Evolutionary conservation across 257 asterid genomes (phyloP).

Genomic region (Hygrophila difformis): DNA sequence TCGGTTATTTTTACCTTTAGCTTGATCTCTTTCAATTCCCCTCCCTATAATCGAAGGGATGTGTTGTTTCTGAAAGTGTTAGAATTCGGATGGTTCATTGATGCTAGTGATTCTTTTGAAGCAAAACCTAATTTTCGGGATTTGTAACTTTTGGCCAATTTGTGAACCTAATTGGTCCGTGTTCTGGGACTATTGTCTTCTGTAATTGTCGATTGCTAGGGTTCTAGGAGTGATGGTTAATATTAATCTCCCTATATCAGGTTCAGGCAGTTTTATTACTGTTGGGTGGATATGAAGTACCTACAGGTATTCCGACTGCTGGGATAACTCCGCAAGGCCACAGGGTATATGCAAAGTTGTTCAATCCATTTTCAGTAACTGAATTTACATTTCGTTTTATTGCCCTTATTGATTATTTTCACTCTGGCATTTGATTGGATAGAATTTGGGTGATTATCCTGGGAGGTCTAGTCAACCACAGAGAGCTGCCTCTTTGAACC

Average conservation of each 20-base stretch:
- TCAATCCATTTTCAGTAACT: constrained; percentile 9
- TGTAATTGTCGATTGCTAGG: constrained; percentile 4
- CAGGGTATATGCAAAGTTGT: constrained; percentile 37
- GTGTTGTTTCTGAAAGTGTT: constrained; percentile 10
- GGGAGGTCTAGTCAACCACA: constrained; percentile 78
- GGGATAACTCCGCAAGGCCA: constrained; percentile 64
- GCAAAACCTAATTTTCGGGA: too few relatives aligned
- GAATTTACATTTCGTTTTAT: constrained; percentile 2
- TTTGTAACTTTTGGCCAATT: neutral
- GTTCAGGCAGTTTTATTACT: constrained; percentile 23
- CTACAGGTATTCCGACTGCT: constrained; percentile 43
- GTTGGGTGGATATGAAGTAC: constrained; percentile 14
- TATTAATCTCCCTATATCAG: constrained; percentile 26
- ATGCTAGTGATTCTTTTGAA: too few relatives aligned
- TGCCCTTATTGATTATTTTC: constrained; percentile 12
- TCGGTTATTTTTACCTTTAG: neutral
- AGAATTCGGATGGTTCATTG: too few relatives aligned
- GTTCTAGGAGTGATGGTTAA: constrained; percentile 2
- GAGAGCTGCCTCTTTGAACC: constrained; percentile 84
- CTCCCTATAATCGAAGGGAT: constrained; percentile 3
- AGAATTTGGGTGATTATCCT: constrained; percentile 65
- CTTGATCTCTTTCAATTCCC: constrained; percentile 2
- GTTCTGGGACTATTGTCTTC: neutral
- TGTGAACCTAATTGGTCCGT: neutral
- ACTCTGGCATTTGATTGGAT: constrained; percentile 15